These are phyloP conservation scores for Cryptococcus sp. DNA, from an alignment of 1,284 basidiomycete genomes.

Conservation along the genomic window DNA sequence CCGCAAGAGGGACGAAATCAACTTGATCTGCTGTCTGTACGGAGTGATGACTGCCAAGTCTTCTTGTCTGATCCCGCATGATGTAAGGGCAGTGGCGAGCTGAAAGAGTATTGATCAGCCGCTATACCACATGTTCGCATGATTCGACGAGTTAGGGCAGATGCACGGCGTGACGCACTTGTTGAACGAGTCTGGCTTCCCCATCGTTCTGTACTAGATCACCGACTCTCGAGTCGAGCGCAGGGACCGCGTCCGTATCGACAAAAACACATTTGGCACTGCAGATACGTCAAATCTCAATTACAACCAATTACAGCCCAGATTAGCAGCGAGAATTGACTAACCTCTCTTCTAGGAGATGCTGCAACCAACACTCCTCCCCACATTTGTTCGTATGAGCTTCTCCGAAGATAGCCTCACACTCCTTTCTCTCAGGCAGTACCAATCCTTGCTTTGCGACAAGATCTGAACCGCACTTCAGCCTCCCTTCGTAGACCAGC, in stretches of 20 bases:
- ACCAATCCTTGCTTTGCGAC: slow-evolving; percentile 66
- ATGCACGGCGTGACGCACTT: slow-evolving; percentile 40
- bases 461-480: slow-evolving; percentile 73
- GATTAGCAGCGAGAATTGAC: slow-evolving; percentile 22
- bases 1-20: slow-evolving; percentile 63
- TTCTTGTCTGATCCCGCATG: slow-evolving; percentile 64
- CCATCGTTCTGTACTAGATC: slow-evolving; percentile 84
- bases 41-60: slow-evolving; percentile 88
- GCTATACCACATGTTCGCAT: not conserved
- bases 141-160: not conserved
- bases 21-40: slow-evolving; percentile 93
- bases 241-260: slow-evolving; percentile 82
- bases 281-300: not conserved
- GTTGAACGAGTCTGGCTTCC: slow-evolving; percentile 63
- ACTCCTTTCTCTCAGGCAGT: slow-evolving; percentile 58
- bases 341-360: slow-evolving; percentile 66
- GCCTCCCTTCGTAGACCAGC: slow-evolving; percentile 77
- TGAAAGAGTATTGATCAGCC: slow-evolving; percentile 52
- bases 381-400: slow-evolving; percentile 53
- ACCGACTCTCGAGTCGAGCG: slow-evolving; percentile 75
- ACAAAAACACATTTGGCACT: slow-evolving; percentile 86
- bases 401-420: slow-evolving; percentile 24
- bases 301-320: not conserved
- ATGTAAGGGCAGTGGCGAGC: slow-evolving; percentile 65
- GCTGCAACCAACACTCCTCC: slow-evolving; percentile 68